Conservation (phyloP, 2,329 filamentous ascomycete species). For the Cyphellophora europaea region DNA sequence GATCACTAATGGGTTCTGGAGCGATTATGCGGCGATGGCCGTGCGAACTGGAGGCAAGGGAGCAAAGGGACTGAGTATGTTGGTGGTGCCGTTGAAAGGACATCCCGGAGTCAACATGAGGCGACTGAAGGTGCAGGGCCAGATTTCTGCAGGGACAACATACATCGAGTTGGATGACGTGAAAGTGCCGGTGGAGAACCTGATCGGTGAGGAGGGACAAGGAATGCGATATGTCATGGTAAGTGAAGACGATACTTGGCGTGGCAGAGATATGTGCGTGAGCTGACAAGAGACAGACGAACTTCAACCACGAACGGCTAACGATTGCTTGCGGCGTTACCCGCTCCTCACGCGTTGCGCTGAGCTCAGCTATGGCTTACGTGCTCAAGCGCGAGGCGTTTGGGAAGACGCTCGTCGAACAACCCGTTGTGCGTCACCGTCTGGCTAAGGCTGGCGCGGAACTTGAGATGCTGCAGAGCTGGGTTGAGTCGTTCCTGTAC, state of each 20-base stretch:
- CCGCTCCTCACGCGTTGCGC: slow-evolving; percentile 51
- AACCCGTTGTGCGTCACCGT: slow-evolving; percentile 62
- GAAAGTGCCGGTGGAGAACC: slow-evolving; percentile 58
- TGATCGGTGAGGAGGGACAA: slow-evolving; percentile 59
- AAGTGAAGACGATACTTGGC: no score
- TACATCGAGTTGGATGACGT: slow-evolving; percentile 71
- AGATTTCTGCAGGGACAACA: slow-evolving; percentile 58
- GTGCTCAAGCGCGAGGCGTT: slow-evolving; percentile 58
- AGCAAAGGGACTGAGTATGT: slow-evolving; percentile 52
- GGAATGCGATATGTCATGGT: slow-evolving; percentile 68
- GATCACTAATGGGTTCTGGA: slow-evolving; percentile 67
- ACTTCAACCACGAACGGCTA: slow-evolving; percentile 71
- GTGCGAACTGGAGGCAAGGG: slow-evolving; percentile 63
- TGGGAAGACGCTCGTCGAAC: slow-evolving; percentile 59
- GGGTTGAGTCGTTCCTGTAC: slow-evolving; percentile 36
- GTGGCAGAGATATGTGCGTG: no score
- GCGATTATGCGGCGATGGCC: slow-evolving; percentile 60
- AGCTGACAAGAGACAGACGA: no score
- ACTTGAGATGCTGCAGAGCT: slow-evolving; percentile 61
- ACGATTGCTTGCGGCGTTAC: slow-evolving; percentile 56
- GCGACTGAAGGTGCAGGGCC: slow-evolving; percentile 56
- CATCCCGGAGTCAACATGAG: slow-evolving; percentile 60
- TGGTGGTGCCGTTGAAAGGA: slow-evolving; percentile 62
- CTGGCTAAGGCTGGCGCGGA: slow-evolving; percentile 59
- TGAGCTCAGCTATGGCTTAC: slow-evolving; percentile 52